A percentile compares a stretch with the other conserved stretches of the same genome.
Conservation (phyloP, 495 filamentous ascomycete genomes). For the Chaetomium tenue region DNA sequence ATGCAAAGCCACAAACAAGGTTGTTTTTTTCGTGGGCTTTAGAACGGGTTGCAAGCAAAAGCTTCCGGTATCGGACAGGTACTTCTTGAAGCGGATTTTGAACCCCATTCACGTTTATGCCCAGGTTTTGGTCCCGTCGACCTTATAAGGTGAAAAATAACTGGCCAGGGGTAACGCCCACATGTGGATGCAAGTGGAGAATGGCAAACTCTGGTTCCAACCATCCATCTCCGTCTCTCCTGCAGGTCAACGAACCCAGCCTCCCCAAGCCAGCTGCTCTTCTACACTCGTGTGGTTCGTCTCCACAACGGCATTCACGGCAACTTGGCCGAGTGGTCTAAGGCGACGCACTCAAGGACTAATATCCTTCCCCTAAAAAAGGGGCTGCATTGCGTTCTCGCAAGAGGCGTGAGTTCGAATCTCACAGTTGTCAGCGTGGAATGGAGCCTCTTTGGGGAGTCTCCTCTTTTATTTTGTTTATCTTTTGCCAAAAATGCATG, state of each 20-base stretch:
- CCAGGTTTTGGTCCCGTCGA: no score
- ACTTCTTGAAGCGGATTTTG: no score
- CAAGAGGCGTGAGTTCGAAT: constrained; percentile 20
- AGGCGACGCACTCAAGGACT: constrained; percentile 22
- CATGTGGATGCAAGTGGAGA: no score
- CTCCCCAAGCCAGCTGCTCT: neutral
- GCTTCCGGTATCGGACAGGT: no score
- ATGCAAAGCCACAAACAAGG: no score
- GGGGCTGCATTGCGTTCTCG: constrained; percentile 16
- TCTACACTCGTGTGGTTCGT: neutral
- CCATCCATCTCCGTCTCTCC: no score
- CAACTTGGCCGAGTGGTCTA: constrained; percentile 22
- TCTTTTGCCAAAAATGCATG: neutral
- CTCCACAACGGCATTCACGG: constrained; percentile 1
- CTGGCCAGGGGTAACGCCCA: no score
- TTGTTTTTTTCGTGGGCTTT: no score
- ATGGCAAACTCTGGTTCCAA: no score
- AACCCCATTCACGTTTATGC: no score
- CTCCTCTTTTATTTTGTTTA: neutral
- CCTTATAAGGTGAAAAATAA: no score
- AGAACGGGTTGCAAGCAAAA: no score
- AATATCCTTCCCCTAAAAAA: constrained; percentile 8
- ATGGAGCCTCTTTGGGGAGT: neutral
- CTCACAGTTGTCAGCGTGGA: constrained; percentile 7
- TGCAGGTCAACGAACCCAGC: neutral